A percentile compares a stretch with the other conserved stretches of the same genome.
Evolutionary conservation across 2,329 filamentous ascomycete genomes (phyloP).

Genomic region (Pseudogymnoascus sp.): DNA sequence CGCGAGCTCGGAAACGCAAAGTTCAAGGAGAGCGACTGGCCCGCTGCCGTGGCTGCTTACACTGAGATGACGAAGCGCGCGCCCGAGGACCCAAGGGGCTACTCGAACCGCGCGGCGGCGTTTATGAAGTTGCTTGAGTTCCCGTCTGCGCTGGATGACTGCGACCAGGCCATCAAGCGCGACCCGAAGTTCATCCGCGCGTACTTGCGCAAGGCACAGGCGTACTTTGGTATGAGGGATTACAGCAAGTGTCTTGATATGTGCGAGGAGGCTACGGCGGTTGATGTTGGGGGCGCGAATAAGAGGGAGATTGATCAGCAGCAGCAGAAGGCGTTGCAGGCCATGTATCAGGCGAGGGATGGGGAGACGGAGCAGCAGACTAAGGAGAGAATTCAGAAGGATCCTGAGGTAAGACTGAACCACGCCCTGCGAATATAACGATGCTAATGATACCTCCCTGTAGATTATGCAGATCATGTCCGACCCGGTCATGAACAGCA

Average conservation of each 20-base stretch:
- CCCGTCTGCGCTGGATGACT: conserved; percentile 87
- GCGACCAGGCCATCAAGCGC: conserved; percentile 80
- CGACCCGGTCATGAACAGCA: conserved; percentile 96
- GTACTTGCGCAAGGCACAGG: conserved; percentile 93
- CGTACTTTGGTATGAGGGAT: conserved; percentile 94
- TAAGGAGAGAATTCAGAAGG: conserved; percentile 77
- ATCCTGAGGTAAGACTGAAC: conserved; percentile 66
- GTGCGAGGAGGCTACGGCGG: conserved; percentile 68
- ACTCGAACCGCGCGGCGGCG: conserved; percentile 93
- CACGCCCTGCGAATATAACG: not conserved
- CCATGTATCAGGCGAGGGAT: conserved; percentile 84
- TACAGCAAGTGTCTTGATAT: conserved; percentile 92
- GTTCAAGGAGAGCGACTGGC: conserved; percentile 96
- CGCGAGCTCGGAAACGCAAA: conserved; percentile 91
- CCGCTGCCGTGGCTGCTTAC: conserved; percentile 88
- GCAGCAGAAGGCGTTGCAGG: conserved; percentile 82
- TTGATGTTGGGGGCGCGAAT: conserved; percentile 67
- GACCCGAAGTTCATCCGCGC: conserved; percentile 90
- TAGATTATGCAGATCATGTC: conserved; percentile 82
- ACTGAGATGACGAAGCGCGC: conserved; percentile 94
- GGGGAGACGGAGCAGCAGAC: conserved; percentile 97
- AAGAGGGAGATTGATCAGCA: conserved; percentile 87
- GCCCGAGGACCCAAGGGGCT: conserved; percentile 85
- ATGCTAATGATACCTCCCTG: not conserved
- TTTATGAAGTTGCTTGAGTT: conserved; percentile 96